Conservation (phyloP, 257 asterid genomes). For the Salvia splendens region DNA sequence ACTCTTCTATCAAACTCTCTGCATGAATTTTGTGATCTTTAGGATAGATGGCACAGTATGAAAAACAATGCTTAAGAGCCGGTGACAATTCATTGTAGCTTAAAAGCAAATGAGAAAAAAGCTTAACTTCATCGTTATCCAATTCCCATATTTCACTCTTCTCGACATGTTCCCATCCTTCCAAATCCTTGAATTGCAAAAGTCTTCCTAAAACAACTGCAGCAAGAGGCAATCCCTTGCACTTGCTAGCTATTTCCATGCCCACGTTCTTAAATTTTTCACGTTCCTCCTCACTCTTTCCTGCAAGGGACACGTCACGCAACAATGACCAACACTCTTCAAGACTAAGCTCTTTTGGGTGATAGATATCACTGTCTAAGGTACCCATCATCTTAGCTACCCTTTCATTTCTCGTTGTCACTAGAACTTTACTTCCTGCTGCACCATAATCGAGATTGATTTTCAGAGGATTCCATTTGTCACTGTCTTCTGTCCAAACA, state of each 20-base stretch:
- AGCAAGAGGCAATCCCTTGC: neutral
- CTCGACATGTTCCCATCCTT: neutral
- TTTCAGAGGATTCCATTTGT: constrained; percentile 18
- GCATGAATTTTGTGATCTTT: neutral
- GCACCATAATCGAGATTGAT: neutral
- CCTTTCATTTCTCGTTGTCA: constrained; percentile 6
- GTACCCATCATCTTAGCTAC: constrained; percentile 7
- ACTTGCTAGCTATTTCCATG: neutral
- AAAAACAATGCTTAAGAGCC: neutral
- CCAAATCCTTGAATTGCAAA: neutral
- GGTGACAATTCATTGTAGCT: neutral
- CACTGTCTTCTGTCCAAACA: constrained; percentile 22
- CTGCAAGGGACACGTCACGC: neutral
- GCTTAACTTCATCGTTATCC: too few species aligned
- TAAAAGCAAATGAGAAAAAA: neutral
- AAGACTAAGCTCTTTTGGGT: neutral
- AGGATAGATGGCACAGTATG: neutral
- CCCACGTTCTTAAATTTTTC: neutral
- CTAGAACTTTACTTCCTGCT: constrained; percentile 3
- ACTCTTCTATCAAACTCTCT: neutral
- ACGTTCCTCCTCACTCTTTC: neutral
- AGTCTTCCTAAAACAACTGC: neutral
- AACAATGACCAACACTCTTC: neutral
- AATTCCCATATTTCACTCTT: neutral
- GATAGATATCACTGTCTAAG: neutral